Evolutionary conservation across 805 yeast genomes (phyloP), one percentile per base, ranked within the genome.

Genomic region (Yarrowia hollandica): DNA sequence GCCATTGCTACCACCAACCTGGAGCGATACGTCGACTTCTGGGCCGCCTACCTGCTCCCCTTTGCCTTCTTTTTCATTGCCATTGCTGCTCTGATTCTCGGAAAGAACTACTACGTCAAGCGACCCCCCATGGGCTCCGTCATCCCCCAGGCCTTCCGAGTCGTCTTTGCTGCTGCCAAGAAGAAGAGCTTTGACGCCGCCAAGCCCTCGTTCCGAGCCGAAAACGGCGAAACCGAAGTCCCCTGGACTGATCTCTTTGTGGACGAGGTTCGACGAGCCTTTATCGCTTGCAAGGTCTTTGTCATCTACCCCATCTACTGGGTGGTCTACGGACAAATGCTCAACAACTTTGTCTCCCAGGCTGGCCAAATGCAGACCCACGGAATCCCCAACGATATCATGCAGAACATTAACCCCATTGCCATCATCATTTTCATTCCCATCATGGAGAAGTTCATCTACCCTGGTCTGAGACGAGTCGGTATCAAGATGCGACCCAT

Each of bases 361-460:
- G 90, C 91, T 42, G 87, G 84, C 60, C 77, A 80, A 64, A 84
- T 86, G 88, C 82, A 85, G 66, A 75, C 80, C 59, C 90, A 87
- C 69, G 87, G 88, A 37, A 77, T 87, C 65, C 94, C 95, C 64
- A 88, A 88, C 69, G 95, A 87, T 76, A 77, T 87, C 66, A 79
- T 87, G 75, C 86, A 83, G 72, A 85, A 83, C 68, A 80, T 88
- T 65, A 86, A 88, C 72, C 86, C 94, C 25, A 74, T 88, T 65
- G 84, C 89, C 35, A 79, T 88, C 65, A 85, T 88, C 65, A 75
- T 88, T n/a, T 83, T 86, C 71, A 85, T 88, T 64, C 95, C 95
- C 61, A 76, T 87, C 64, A 78, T 79, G 71, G 89, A 87, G 70
- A 72, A 77, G 61, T 65, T 77, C n/a, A 60, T 85, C 12, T 87